Evolutionary conservation across 345 rosid species (phyloP), one percentile per base, ranked within the genome.

Genomic region (Gossypium longicalyx): DNA sequence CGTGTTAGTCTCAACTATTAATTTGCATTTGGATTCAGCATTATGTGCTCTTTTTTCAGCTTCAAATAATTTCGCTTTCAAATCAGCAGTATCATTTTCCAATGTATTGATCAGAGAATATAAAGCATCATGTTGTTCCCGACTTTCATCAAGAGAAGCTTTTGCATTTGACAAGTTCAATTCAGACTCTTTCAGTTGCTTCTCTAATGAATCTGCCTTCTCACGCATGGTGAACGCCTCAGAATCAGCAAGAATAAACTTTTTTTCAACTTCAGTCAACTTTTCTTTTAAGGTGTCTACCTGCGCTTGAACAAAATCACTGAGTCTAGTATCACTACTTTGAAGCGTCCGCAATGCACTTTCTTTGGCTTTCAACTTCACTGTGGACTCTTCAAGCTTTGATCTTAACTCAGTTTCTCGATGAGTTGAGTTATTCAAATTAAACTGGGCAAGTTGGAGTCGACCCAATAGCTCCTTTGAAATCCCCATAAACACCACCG

Each of bases 391-490:
- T 57, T 83, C 77, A 61, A 92, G 86, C 81, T 86, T 86, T 19
- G 86, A 84, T 78, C 78, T 85, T 74, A 91, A 78, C 58, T 83
- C 78, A 16, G 78, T 74, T 82, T 86, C 96, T 71, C 93, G 82
- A 68, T 87, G 87, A 64, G 67, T 57, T 67, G 91, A 85, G 70
- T 87, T 86, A 77, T 84, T 95, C 85, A 88, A 49, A 76, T 81
- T 90, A 70, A 93, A 90, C 83, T 83, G 96, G 74, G 84, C 71
- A 67, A 89, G 65, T 73, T 95, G 97, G 34, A 89, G 82, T 73
- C 81, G 86, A 43, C 89, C 86, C 12, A 90, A 80, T 79, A 95
- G 78, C 56, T 93, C 97, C 81, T 87, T 89, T 49, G 96, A 85
- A 43, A 77, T 86, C 74, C 93, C 94, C 80, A 77, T 85, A 49